phyloP scores from a whole-genome alignment of 2,329 filamentous ascomycete genomes.

The Gaeumannomyces sp. region DNA sequence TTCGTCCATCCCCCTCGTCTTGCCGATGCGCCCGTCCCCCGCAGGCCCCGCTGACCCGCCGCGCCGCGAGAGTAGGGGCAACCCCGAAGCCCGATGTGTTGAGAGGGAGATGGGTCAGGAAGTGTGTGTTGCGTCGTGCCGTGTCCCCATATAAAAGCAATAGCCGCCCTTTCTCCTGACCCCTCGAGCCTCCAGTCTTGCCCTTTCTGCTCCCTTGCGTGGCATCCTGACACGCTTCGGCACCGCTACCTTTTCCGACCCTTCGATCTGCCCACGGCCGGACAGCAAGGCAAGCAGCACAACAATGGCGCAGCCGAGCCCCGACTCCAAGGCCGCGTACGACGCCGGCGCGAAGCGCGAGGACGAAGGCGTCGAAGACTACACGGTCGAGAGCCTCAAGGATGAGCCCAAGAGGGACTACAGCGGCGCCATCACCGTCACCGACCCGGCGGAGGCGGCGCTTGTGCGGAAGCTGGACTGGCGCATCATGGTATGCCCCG shows the following conservation, averaged over 20 bases:
- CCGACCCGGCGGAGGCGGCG: constrained; percentile 15
- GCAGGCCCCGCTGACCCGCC: background rate
- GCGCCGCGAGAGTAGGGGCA: background rate
- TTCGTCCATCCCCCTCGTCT: background rate
- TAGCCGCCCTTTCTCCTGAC: too few species aligned
- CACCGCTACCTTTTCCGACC: background rate
- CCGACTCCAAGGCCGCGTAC: constrained; percentile 5
- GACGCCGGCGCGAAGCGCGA: background rate
- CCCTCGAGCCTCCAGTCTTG: background rate
- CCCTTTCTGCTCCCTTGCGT: background rate
- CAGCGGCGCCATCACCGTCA: constrained; percentile 6
- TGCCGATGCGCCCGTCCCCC: background rate
- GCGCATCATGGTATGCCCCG: constrained; percentile 4
- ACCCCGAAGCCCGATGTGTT: background rate
- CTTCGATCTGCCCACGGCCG: too few species aligned
- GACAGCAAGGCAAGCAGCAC: background rate
- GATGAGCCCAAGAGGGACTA: constrained; percentile 6
- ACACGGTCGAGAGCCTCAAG: background rate
- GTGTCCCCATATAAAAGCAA: background rate
- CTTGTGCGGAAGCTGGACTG: constrained; percentile 13
- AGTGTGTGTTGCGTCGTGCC: background rate
- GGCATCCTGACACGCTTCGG: too few species aligned
- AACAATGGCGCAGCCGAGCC: constrained; percentile 5
- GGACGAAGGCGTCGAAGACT: background rate
- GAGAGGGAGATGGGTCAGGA: background rate